Evolutionary conservation across 768 basidiomycete species (phyloP).

Genomic region (Pleurotus pulmonarius): DNA sequence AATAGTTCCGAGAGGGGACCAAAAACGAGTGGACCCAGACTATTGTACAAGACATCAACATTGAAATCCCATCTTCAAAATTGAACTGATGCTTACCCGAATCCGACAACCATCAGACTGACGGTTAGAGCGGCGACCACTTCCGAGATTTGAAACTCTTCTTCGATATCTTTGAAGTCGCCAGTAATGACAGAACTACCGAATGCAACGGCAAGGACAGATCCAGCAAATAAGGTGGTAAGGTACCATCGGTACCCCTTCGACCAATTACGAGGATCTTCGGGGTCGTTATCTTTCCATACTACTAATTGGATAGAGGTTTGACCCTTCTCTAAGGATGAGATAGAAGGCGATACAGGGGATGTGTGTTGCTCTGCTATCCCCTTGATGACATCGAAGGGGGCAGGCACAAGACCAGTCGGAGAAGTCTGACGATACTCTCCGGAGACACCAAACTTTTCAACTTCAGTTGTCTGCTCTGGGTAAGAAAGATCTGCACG

Average conservation of each 20-base stretch:
- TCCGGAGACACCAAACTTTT: constrained; percentile 18
- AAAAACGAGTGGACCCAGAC: constrained; percentile 17
- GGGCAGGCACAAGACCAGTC: constrained; percentile 20
- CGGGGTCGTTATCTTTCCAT: constrained; percentile 31
- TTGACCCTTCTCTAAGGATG: constrained; percentile 27
- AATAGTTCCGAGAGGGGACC: constrained; percentile 32
- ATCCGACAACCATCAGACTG: constrained; percentile 32
- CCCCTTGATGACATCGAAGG: constrained; percentile 2
- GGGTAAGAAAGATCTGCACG: constrained; percentile 12
- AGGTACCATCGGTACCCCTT: constrained; percentile 27
- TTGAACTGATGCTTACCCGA: constrained; percentile 27
- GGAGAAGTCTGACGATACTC: constrained; percentile 27
- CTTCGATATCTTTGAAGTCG: constrained; percentile 28
- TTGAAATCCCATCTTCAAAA: constrained; percentile 10
- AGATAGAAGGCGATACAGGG: constrained; percentile 20
- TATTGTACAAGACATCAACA: not conserved
- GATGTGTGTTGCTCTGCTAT: constrained; percentile 20
- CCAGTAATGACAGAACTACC: constrained; percentile 33
- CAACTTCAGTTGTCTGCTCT: constrained; percentile 11
- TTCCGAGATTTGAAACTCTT: constrained; percentile 25
- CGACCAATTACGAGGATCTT: constrained; percentile 36
- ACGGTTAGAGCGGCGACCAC: constrained; percentile 30
- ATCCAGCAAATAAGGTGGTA: constrained; percentile 23
- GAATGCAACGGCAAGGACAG: constrained; percentile 32
- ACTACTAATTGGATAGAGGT: constrained; percentile 30